Base-by-base conservation (phyloP, 352 stramenopile species). In the Phytophthora sojae region DNA sequence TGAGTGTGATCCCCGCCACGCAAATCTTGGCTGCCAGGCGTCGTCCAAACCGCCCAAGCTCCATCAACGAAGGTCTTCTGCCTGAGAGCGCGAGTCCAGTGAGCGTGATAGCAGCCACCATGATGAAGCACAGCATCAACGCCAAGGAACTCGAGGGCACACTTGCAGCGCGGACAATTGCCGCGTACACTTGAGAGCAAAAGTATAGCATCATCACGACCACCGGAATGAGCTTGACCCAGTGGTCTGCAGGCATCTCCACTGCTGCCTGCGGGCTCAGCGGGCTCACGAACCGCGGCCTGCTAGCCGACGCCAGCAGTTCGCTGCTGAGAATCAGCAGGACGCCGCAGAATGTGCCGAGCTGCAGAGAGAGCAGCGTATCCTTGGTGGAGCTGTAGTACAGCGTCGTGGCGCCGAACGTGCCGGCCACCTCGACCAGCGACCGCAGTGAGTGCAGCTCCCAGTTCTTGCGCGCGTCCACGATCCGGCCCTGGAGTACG, bases 161-260 rank as follows among this genome's bases (percentile, higher is more conserved):
- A 5, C 78, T 77, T 19, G 71, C 69, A 39, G 84, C 61, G 42
- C 88, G 73, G 15, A 79, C 73, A 50, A 90, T 68, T 6, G 80
- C 71, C 0, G 76, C 83, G 55, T 85, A 82, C 7, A 91, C 76
- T 77, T 87, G 85, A n/a, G 67, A 73, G 47, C 73, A 65, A 52
- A 91, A 90, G 49, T 85, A 92, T 9, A 86, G 50, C 65, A 90
- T 77, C 80, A 91, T 91, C 19, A 88, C 81, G 8, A 85, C 68
- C 26, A 89, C 56, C 3, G 88, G 86, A 30, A 89, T 69, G 11
- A 94, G 53, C 64, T 96, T 96, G 44, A 94, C 80, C 86, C 85
- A 96, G 69, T 96, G 84, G 32, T 94, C 85, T 8, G 73, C 71
- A 1, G 80, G 86, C 47, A 92, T 80, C 50, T 83, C 77, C 23